Evolutionary conservation across 139 green algal genomes (phyloP).

Genomic region (Nannochloris sp.): DNA sequence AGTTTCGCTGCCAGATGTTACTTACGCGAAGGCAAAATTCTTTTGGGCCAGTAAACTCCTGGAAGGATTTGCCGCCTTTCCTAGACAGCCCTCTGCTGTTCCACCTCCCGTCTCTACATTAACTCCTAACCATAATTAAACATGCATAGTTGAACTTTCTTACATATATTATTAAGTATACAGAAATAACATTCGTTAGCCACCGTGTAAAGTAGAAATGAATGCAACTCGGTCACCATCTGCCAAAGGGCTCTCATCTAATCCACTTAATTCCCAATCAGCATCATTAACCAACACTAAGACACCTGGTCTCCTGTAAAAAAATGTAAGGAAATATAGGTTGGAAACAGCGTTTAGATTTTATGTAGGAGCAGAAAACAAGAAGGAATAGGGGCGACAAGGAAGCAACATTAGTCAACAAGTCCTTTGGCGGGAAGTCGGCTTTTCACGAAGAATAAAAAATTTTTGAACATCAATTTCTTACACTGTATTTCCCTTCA

Average conservation of each 20-base stretch:
- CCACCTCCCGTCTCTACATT: no score
- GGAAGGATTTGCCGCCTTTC: no score
- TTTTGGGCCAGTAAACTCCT: no score
- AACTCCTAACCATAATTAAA: no score
- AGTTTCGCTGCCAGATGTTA: no score
- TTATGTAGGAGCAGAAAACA: background rate
- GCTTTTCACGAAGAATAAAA: no score
- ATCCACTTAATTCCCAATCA: slow-evolving; percentile 88
- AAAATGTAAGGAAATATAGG: background rate
- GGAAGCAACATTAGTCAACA: no score
- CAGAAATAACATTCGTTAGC: slow-evolving; percentile 36
- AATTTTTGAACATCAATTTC: slow-evolving; percentile 5
- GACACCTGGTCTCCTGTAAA: slow-evolving; percentile 76
- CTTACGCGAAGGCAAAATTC: no score
- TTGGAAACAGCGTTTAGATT: background rate
- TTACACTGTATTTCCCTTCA: slow-evolving; percentile 76
- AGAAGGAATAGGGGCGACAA: no score
- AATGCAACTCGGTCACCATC: slow-evolving; percentile 77
- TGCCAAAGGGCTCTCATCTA: slow-evolving; percentile 48
- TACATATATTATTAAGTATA: background rate
- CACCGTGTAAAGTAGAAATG: slow-evolving; percentile 93
- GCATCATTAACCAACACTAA: slow-evolving; percentile 90
- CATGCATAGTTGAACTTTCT: background rate
- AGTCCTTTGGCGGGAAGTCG: no score
- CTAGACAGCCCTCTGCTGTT: no score